These are phyloP conservation scores for Plasmopara muralis DNA, from an alignment of 352 stramenopile genomes.

Conservation along the genomic window DNA sequence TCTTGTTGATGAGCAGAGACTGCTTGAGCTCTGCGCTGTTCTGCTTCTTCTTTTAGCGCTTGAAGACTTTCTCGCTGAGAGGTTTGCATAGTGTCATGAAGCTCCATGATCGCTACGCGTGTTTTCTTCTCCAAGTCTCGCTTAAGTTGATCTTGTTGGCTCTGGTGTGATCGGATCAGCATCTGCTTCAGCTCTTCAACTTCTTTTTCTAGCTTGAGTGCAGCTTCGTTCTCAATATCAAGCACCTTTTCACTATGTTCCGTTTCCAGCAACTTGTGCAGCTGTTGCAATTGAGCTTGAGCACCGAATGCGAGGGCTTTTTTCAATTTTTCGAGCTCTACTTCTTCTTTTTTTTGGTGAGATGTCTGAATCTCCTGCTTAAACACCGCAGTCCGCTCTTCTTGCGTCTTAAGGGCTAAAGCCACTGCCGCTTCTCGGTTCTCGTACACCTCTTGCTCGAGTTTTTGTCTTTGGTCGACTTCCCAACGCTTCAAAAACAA, in stretches of 20 bases:
- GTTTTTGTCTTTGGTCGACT: conserved; percentile 31
- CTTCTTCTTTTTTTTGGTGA: conserved; percentile 32
- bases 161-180: conserved; percentile 27
- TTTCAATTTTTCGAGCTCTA: conserved; percentile 49
- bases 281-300: conserved; percentile 54
- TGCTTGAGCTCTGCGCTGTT: conserved; percentile 13
- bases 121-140: conserved; percentile 38
- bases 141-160: conserved; percentile 34
- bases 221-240: conserved; percentile 24
- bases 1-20: conserved; percentile 21
- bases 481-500: conserved; percentile 31
- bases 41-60: conserved; percentile 19
- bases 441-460: conserved; percentile 41
- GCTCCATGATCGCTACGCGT: conserved; percentile 40
- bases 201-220: conserved; percentile 29
- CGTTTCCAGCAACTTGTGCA: conserved; percentile 35
- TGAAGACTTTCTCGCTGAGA: conserved; percentile 23
- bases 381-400: conserved; percentile 35
- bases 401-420: conserved; percentile 34
- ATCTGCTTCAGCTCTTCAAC: conserved; percentile 36
- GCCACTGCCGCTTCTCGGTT: conserved; percentile 33
- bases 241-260: conserved; percentile 31
- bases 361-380: conserved; percentile 35
- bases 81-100: conserved; percentile 41
- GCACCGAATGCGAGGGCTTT: conserved; percentile 51